Evolutionary conservation across 1,284 basidiomycete genomes (phyloP).

Genomic region (Irpex rosettiformis): DNA sequence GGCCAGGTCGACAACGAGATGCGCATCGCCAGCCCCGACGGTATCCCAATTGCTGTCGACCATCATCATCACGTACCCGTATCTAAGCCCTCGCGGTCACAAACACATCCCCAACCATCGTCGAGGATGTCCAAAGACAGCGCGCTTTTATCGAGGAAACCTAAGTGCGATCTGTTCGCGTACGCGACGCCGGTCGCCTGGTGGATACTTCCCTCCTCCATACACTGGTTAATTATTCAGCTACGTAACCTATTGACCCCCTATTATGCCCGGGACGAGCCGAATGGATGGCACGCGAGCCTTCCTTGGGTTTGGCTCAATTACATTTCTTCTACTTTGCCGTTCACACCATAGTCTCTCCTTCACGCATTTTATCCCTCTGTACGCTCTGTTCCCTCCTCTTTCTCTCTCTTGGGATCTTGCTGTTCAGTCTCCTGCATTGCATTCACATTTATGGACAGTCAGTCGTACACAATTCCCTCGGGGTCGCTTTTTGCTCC

Average conservation of each 20-base stretch:
- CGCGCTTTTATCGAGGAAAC: constrained; percentile 6
- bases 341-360: not conserved
- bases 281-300: no score
- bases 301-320: no score
- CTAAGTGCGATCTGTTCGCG: constrained; percentile 41
- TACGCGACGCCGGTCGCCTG: constrained; percentile 44
- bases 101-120: constrained; percentile 18
- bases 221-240: not conserved
- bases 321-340: not conserved
- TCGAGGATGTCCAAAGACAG: constrained; percentile 9
- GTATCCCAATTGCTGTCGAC: constrained; percentile 25
- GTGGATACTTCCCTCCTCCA: constrained; percentile 31
- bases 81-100: constrained; percentile 16
- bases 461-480: no score
- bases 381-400: not conserved
- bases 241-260: not conserved
- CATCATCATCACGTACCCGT: constrained; percentile 19
- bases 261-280: not conserved
- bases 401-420: not conserved
- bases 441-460: not conserved
- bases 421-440: not conserved
- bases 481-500: no score
- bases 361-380: not conserved
- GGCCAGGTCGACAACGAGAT: constrained; percentile 43
- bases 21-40: constrained; percentile 41